These are phyloP conservation scores for Fraxinus floribunda DNA, from an alignment of 305 asterid genomes.

Conservation along the genomic window DNA sequence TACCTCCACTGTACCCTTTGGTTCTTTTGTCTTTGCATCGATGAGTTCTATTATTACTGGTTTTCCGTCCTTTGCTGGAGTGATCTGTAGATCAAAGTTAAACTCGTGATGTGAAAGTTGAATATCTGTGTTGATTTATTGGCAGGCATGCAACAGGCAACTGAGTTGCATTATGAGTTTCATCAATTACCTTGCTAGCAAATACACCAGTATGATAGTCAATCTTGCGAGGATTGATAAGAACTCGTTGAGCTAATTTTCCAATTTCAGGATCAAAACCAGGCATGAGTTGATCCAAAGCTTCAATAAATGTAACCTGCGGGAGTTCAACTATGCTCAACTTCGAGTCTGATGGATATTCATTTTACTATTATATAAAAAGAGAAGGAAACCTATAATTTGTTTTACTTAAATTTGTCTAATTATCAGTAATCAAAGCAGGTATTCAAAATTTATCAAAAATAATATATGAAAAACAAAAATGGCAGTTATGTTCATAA, in stretches of 20 bases:
- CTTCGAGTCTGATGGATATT: constrained; percentile 25
- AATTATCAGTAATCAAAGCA: constrained; percentile 6
- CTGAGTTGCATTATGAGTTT: constrained; percentile 3
- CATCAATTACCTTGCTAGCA: constrained; percentile 80
- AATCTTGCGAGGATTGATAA: constrained; percentile 87
- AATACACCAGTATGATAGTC: constrained; percentile 87
- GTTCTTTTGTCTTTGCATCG: constrained; percentile 95
- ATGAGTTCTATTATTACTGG: constrained; percentile 90
- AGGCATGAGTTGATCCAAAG: constrained; percentile 95
- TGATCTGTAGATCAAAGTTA: constrained; percentile 51
- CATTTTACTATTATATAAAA: constrained; percentile 12
- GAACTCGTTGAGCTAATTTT: constrained; percentile 87
- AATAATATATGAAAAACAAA: not conserved
- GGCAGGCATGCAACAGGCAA: constrained; percentile 13
- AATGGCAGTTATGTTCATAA: not conserved
- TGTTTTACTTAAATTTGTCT: not conserved
- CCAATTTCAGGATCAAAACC: constrained; percentile 98
- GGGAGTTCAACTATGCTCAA: constrained; percentile 35
- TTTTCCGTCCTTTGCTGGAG: constrained; percentile 92
- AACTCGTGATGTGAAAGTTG: constrained; percentile 1
- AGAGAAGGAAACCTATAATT: not conserved
- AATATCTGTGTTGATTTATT: constrained; percentile 4
- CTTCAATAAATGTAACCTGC: constrained; percentile 93
- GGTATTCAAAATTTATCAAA: not conserved
- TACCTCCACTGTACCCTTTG: constrained; percentile 84